Evolutionary conservation across 106 monocot genomes (phyloP), one percentile per base, ranked within the genome.

Genomic region (Allium sativum): DNA sequence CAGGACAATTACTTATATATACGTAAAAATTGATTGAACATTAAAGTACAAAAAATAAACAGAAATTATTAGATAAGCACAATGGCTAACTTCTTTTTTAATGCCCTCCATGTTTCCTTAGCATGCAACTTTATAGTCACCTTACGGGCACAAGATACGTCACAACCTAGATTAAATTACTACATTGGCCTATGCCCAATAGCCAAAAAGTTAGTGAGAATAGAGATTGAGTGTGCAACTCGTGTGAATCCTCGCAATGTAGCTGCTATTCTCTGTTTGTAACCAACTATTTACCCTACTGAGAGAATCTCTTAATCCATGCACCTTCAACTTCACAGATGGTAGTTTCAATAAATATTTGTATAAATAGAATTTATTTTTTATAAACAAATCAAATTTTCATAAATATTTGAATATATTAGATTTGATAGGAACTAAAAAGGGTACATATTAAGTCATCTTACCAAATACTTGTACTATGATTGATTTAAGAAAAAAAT

Each of bases 151-250:
- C 86, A 86, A 48, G 86, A 91, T 45, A 52, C 57, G 17, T 91
- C 90, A 7, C 55, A 62, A 42, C 75, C 88, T 69, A 82, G 74
- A 10, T 22, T 85, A 53, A 67, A 78, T 10, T 85, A 85, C 77
- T 93, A 93, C 78, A 53, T 58, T 3, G 55, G 58, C 15, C 45
- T 85, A 4, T 93, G 93, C 65, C 93, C 88, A 6, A 10, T 44
- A 7, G 82, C 71, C 0, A 52, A 76, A 48, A 68, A 73, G 12
- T 76, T 93, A 15, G 81, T 93, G 56, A 71, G 77, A 9, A 21
- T 51, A 7, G 88, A 85, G 69, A 93, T 93, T 88, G 82, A 80
- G 53, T 74, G 79, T 18, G 84, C 79, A 0, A 85, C 85, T 48
- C 66, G 46, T 7, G 50, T 64, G 18, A 69, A 93, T 12, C 76